Conservation (phyloP, 2,329 filamentous ascomycete species). For the Colletotrichum theobromicola region DNA sequence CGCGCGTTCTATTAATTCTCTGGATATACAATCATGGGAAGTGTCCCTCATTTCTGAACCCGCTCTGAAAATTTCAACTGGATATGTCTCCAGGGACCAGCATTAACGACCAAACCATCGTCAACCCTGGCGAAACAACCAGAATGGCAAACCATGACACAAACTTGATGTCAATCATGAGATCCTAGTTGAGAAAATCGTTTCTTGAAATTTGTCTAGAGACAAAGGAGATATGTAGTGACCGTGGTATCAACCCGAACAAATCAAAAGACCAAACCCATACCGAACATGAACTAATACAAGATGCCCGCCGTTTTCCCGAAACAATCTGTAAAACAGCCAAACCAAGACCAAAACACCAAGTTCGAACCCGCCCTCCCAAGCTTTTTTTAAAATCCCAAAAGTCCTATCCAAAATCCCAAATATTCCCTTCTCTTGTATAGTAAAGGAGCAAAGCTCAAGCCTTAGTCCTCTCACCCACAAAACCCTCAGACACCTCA, state of each 20-base stretch:
- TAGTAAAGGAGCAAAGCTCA: not conserved
- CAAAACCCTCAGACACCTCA: slow-evolving; percentile 4
- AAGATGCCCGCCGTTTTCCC: not conserved
- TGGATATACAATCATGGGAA: not conserved
- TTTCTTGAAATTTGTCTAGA: not conserved
- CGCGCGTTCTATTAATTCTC: not conserved
- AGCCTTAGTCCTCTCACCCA: not conserved
- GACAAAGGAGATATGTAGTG: not conserved
- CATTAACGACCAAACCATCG: accelerated
- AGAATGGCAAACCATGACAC: not conserved
- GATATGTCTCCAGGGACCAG: accelerated
- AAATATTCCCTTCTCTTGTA: not conserved
- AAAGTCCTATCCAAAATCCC: not conserved
- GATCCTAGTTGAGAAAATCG: not conserved
- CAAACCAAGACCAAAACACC: not conserved
- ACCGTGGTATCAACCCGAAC: not conserved
- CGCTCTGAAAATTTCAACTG: accelerated
- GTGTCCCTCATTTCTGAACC: accelerated
- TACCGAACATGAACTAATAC: not conserved
- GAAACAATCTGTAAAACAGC: not conserved
- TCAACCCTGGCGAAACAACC: not conserved
- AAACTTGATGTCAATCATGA: too few relatives aligned
- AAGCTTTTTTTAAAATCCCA: not conserved
- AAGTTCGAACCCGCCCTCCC: not conserved
- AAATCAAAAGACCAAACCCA: not conserved